Percentiles rank a stretch among this genome's conserved stretches.
Conservation (phyloP, 2,329 filamentous ascomycete species). For the Cercospora berteroae region DNA sequence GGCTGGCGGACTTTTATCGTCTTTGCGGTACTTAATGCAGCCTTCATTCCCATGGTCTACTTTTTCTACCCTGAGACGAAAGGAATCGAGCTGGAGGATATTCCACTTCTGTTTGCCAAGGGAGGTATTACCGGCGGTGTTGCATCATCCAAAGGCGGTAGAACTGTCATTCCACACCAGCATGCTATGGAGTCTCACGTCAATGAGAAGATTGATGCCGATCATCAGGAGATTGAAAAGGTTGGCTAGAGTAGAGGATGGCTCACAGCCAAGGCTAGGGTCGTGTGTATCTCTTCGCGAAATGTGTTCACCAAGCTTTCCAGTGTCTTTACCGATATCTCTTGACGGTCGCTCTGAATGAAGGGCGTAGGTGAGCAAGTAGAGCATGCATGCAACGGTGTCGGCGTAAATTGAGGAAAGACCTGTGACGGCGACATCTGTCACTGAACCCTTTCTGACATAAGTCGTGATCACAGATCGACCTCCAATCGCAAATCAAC, state of each 20-base stretch:
- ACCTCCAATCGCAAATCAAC: neutral
- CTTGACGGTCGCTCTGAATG: neutral
- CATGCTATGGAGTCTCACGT: slow-evolving; percentile 12
- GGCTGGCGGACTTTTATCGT: slow-evolving; percentile 18
- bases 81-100: slow-evolving; percentile 8
- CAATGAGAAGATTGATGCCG: neutral
- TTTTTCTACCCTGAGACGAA: slow-evolving; percentile 25
- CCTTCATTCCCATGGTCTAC: slow-evolving; percentile 5
- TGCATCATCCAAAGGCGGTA: slow-evolving; percentile 17
- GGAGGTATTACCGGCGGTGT: neutral
- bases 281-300: neutral
- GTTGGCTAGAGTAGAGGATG: neutral
- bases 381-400: neutral
- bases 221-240: slow-evolving; percentile 4
- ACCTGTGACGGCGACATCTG: neutral
- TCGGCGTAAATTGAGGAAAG: neutral
- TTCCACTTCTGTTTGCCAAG: neutral
- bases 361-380: neutral
- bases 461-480: neutral
- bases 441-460: neutral
- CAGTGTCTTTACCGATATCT: neutral
- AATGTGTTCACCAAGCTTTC: neutral
- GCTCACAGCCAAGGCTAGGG: too few species aligned
- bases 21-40: slow-evolving; percentile 15
- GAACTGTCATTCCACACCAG: slow-evolving; percentile 18